These are phyloP conservation scores for Penicillium waksmanii DNA, from an alignment of 495 filamentous ascomycete species.

Conservation along the genomic window DNA sequence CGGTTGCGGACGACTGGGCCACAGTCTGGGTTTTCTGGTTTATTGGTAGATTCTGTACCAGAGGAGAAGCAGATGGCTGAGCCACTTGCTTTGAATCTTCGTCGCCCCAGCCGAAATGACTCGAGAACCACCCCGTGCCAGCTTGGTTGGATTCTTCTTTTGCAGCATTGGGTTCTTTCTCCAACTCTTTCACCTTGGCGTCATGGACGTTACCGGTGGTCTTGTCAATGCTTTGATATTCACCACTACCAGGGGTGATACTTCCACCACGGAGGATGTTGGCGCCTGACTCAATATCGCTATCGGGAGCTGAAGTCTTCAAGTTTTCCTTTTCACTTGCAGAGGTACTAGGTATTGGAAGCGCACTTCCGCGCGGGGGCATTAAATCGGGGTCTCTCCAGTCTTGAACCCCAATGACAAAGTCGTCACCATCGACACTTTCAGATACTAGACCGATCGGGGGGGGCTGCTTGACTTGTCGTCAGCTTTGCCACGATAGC, in stretches of 20 bases:
- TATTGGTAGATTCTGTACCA: not conserved
- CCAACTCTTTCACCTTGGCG: conserved; percentile 13
- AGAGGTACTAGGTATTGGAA: conserved; percentile 31
- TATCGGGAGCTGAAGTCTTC: conserved; percentile 30
- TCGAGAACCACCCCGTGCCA: conserved; percentile 42
- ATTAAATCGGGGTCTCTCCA: conserved; percentile 88
- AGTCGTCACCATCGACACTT: conserved; percentile 61
- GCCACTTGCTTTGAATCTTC: conserved; percentile 16
- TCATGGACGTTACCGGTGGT: conserved; percentile 25
- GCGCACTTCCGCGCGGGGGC: conserved; percentile 36
- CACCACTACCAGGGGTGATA: conserved; percentile 77
- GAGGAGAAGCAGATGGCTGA: conserved; percentile 19
- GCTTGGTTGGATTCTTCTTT: conserved; percentile 9
- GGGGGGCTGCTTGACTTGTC: not conserved
- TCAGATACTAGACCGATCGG: conserved; percentile 23
- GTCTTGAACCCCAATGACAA: conserved; percentile 91
- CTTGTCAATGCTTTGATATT: conserved; percentile 58
- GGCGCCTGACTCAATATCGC: conserved; percentile 37
- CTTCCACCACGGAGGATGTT: conserved; percentile 64
- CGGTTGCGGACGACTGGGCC: conserved; percentile 12
- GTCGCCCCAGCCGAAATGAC: conserved; percentile 40
- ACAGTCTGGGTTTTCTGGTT: conserved; percentile 23
- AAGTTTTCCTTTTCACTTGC: conserved; percentile 24
- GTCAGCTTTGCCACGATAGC: conserved; percentile 18
- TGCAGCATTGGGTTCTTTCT: conserved; percentile 8